Base-by-base conservation (phyloP, 2,329 filamentous ascomycete genomes). In the Sporothrix globosa region DNA sequence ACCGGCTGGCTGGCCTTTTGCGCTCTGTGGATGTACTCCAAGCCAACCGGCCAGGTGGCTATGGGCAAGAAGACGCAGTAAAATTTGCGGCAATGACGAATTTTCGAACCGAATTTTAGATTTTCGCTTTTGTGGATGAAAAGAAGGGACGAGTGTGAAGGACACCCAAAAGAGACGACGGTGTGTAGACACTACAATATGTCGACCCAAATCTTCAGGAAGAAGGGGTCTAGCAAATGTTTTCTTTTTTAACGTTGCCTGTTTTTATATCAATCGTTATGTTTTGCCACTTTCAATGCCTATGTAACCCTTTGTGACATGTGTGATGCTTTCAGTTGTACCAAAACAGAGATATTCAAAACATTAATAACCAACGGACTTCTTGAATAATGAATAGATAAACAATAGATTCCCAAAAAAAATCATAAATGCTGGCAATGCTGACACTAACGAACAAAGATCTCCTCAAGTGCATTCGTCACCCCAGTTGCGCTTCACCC, bases 1-100 rank as follows among this genome's bases (percentile, higher is more conserved):
- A 85, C 84, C 13, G 96, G 93, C 9, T 99, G 94, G 87, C 74
- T 98, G 73, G 88, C 84, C 0, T 98, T 99, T 81, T 92, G 93
- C 68, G 88, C 89, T 17, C 77, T 98, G 48, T 99, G 96, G 96
- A 84, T 99, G 80, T 99, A 86, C 77, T 87, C 85, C 76, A 83
- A 83, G 77, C 86, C 86, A 2, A 76, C 78, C 2, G 77, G 76
- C 27, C 75, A 76, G 70, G 75, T 77, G 24, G 73, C 75, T 48
- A 76, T 74, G 53, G 75, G 71, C 2, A 86, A 85, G 81, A 86
- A 85, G 82, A 82, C 77, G 54, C 82, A 84, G 78, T 86, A 71
- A 11, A 19, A 3, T 34, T 27, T 7, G 24, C 9, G 11, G 60
- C 2, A 30, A 2, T 2, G 3, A 9, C 11, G 10, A 30, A 11